Evolutionary conservation across 257 asterid species (phyloP), one percentile per base, ranked within the genome.

Genomic region (Schizonepeta tenuifolia): DNA sequence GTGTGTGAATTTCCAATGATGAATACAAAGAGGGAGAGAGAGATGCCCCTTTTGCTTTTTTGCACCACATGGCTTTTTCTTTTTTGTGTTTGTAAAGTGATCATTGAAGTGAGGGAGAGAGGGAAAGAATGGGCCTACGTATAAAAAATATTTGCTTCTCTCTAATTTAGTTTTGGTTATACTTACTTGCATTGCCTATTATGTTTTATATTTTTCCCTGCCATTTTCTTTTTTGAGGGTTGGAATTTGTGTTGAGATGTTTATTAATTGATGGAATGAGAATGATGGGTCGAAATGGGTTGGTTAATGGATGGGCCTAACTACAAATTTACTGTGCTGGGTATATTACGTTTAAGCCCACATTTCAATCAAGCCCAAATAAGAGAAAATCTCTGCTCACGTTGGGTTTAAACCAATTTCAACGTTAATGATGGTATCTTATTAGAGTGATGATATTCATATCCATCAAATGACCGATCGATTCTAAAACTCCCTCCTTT

Each of bases 21-120:
- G 57, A 72, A 66, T 77, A 55, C 75, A 79, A 83, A 72, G 68
- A 75, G 66, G 15, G 70, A 17, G 46, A 70, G 70, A 17, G 46
- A 70, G 72, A 55, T 62, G 79, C 70, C 11, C 9, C 67, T 73
- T 75, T 74, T 75, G 78, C 78, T 80, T 80, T 72, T 72, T 79
- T 69, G 68, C 66, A 70, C 38, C 76, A n/a, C 76, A n/a, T 71
- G 61, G 49, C 67, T 60, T 69, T 71, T 36, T 65, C 74, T 80
- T 40, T 74, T 46, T 28, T 6, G 11, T 50, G 59, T 70, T 63
- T 57, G 44, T 53, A 68, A 49, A 44, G 73, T 58, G 65, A 74
- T 74, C 44, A 58, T 31, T 35, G 73, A 69, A 58, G 73, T 57
- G 75, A 58, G 69, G 53, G 62, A 24, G 68, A 58, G 55, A 67